These are phyloP conservation scores for Aureobasidium sp. DNA, from an alignment of 2,329 filamentous ascomycete genomes.

Conservation along the genomic window DNA sequence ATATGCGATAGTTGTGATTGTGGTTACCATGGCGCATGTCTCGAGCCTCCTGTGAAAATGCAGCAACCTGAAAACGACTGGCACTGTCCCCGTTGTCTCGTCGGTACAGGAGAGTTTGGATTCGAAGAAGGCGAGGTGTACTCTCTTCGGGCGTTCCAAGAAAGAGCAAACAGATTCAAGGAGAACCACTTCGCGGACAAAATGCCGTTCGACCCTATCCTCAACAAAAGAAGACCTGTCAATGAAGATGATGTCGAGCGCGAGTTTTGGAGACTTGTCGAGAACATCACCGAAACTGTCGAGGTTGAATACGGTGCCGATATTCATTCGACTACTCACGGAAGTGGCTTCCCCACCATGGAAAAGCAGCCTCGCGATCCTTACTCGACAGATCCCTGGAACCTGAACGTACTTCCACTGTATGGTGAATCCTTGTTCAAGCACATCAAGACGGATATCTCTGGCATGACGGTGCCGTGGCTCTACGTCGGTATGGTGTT, in stretches of 20 bases:
- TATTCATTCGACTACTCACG: slow-evolving; percentile 95
- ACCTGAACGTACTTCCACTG: slow-evolving; percentile 84
- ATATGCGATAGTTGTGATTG: slow-evolving; percentile 88
- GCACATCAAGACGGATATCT: slow-evolving; percentile 96
- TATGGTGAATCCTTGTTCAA: slow-evolving; percentile 88
- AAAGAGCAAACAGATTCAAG: slow-evolving; percentile 92
- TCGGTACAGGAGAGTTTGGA: slow-evolving; percentile 92
- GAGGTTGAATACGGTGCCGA: slow-evolving; percentile 98
- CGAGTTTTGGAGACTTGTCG: slow-evolving; percentile 93
- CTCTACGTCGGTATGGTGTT: slow-evolving; percentile 99
- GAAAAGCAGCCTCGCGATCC: slow-evolving; percentile 81
- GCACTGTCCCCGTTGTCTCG: slow-evolving; percentile 91
- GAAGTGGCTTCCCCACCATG: slow-evolving; percentile 90
- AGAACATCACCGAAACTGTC: slow-evolving; percentile 87
- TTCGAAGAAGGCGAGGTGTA: slow-evolving; percentile 96
- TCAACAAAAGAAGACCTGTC: slow-evolving; percentile 70
- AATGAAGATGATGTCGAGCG: slow-evolving; percentile 93
- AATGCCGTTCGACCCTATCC: slow-evolving; percentile 76
- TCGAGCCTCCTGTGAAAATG: slow-evolving; percentile 73
- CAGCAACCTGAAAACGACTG: slow-evolving; percentile 78
- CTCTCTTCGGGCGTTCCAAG: slow-evolving; percentile 90
- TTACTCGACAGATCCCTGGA: slow-evolving; percentile 89
- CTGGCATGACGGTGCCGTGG: slow-evolving; percentile 98
- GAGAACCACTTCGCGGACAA: slow-evolving; percentile 86
- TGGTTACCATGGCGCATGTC: slow-evolving; percentile 76